A percentile compares a stretch with the other conserved stretches of the same genome.
Evolutionary conservation across 75 land plant genomes (phyloP).

Genomic region (Adiantum capillusveneris): DNA sequence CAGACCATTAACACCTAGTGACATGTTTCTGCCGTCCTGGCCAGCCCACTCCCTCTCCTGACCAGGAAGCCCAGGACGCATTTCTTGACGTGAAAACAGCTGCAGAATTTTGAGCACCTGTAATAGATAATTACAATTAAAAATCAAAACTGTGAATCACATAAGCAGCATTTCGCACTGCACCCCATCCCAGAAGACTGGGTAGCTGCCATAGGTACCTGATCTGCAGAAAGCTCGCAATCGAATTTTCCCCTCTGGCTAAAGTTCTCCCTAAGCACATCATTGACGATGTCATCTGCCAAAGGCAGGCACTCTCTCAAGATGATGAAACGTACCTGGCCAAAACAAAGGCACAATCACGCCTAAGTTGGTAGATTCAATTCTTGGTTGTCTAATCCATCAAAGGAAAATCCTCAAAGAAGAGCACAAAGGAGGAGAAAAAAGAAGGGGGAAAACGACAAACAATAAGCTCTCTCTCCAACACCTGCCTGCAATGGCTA

Average conservation of each 20-base stretch:
- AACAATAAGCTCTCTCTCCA: too few relatives aligned
- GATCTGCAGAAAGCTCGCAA: constrained; percentile 13
- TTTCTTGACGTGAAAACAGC: neutral
- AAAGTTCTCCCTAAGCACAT: constrained; percentile 26
- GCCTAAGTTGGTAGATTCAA: too few relatives aligned
- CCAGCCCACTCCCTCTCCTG: neutral
- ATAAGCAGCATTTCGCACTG: neutral
- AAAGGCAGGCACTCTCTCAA: constrained; percentile 18
- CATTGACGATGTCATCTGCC: constrained; percentile 15
- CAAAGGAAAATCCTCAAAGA: too few relatives aligned
- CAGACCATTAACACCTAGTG: neutral
- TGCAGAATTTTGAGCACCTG: neutral
- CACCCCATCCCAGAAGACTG: neutral
- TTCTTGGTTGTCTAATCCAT: too few relatives aligned
- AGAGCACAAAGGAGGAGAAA: too few relatives aligned
- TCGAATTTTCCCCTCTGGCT: constrained; percentile 19
- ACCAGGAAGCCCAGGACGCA: neutral
- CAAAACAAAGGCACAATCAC: neutral
- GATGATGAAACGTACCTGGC: constrained; percentile 14
- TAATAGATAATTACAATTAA: neutral
- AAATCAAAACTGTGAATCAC: neutral
- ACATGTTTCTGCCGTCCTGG: neutral
- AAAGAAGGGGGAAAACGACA: too few relatives aligned
- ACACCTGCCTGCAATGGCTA: too few relatives aligned
- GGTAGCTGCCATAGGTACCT: constrained; percentile 16